Base-by-base conservation (phyloP, 202 grass and related monocot species). In the Cymbopogon flexuosus region DNA sequence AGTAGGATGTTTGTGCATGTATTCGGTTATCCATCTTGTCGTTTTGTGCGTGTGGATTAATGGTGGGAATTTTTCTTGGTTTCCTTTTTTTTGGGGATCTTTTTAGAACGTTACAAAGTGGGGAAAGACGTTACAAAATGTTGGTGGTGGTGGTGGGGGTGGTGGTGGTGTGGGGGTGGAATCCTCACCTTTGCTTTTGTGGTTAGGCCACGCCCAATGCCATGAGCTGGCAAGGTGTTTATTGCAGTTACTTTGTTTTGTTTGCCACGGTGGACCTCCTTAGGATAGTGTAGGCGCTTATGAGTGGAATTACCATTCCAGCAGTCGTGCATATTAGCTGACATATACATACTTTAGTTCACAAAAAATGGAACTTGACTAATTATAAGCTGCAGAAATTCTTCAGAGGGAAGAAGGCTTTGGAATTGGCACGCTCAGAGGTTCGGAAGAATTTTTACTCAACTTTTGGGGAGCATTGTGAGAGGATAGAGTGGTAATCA, bases 301-400 rank as follows among this genome's bases (percentile, higher is more conserved):
- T 57, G 52, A 10, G 52, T 57, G 52, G n/a, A 57, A 22, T 22
- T 57, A 22, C 19, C 8, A 10, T 22, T 57, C 52, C 8, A 57
- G 8, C 52, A 10, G 27, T 52, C 24, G 6, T 29, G 4, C 27
- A 66, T 67, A 49, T 80, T 18, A 58, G 5, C 68, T 18, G 79
- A 60, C 4, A 24, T 19, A 58, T 8, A 18, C 14, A 56, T 16
- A 8, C 56, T 79, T 82, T 14, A 46, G 58, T 73, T 78, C 43
- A 70, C 45, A 23, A 71, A 75, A 65, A 74, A 91, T 83, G 73
- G 71, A 89, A 83, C 40, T 87, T 94, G 80, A 90, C 76, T 86
- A 90, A 82, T 81, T 93, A 88, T 92, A 62, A 87, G 81, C 65
- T 93, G 87, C 96, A 99, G 96, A 99, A 95, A 99, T 99, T 91